These are phyloP conservation scores for Ophiostoma sp. DNA, from an alignment of 2,329 filamentous ascomycete genomes.

Conservation along the genomic window DNA sequence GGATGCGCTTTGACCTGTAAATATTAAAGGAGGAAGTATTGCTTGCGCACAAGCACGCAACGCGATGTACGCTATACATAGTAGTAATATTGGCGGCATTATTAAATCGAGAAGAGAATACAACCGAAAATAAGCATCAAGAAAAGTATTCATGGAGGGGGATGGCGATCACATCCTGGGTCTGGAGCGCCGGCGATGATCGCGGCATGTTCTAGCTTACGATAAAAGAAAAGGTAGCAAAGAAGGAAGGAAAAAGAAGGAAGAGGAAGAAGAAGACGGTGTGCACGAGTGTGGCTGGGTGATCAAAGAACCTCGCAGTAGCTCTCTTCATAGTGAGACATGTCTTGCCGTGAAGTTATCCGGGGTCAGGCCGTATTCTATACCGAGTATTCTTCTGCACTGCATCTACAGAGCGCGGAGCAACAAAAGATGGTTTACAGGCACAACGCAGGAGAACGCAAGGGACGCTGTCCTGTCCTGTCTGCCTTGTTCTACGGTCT, in stretches of 20 bases:
- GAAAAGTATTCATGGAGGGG: not conserved
- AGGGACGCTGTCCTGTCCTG: not conserved
- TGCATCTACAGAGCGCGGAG: not conserved
- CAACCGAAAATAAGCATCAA: not conserved
- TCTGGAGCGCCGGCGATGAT: not conserved
- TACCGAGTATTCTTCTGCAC: not conserved
- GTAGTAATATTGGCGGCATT: not conserved
- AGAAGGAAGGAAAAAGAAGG: not conserved
- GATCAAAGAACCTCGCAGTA: constrained; percentile 9
- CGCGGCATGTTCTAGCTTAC: not conserved
- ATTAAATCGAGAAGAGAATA: not conserved
- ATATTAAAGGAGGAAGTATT: not conserved
- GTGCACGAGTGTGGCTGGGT: not conserved
- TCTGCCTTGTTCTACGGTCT: not conserved
- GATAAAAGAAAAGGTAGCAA: not conserved
- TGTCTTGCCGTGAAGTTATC: not conserved
- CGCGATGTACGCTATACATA: not conserved
- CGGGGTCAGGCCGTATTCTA: not conserved
- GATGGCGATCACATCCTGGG: not conserved
- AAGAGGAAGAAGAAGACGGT: not conserved
- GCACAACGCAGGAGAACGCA: constrained; percentile 5
- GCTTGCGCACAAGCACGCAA: not conserved
- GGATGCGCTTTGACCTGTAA: constrained; percentile 10
- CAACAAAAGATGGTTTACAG: not conserved
- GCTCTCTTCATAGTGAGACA: constrained; percentile 7